Evolutionary conservation across 331 rosid genomes (phyloP), one percentile per base, ranked within the genome.

Genomic region (Quercus phellos): DNA sequence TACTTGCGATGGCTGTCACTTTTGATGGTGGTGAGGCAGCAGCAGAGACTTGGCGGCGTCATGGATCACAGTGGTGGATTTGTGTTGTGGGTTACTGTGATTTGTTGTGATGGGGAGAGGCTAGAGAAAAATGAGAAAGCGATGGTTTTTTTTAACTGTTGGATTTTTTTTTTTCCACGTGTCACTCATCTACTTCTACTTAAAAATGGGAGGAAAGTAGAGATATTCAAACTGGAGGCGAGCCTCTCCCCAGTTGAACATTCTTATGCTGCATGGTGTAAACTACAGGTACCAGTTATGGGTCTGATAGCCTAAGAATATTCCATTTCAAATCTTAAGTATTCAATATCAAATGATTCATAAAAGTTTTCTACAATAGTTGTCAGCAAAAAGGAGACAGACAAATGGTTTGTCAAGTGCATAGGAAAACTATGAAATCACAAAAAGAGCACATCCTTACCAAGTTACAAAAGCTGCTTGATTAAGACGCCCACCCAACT

Each of bases 391-490:
- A 55, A 13, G 32, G 13, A 38, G 42, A 42, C 5, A 17, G 51
- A 21, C 60, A 35, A 50, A 11, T 60, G 43, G 53, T 29, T 29
- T 53, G 61, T 6, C 4, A 22, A 72, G 12, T 73, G 63, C 58
- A 67, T 11, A 7, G 26, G 59, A 64, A 73, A 71, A 17, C 4
- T 34, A 26, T 70, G 72, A 59, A 70, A 61, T 55, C 78, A 63
- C 27, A 74, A 42, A 5, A 83, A 60, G 35, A 16, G 77, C 51
- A 59, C 54, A 79, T 72, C 83, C 53, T 81, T 72, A 86, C 98
- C 98, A 94, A 63, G 98, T 92, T 73, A 94, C 86, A 54, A 94
- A 92, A 76, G 97, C 97, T 71, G 97, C 94, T 22, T 78, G 80
- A 53, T 83, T 81, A 75, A 94, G 97, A 69, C 75, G 56, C 17